A percentile compares a stretch with the other conserved stretches of the same genome.
These are phyloP conservation scores for Fusarium nurragi DNA, from an alignment of 2,329 filamentous ascomycete genomes.

Conservation along the genomic window DNA sequence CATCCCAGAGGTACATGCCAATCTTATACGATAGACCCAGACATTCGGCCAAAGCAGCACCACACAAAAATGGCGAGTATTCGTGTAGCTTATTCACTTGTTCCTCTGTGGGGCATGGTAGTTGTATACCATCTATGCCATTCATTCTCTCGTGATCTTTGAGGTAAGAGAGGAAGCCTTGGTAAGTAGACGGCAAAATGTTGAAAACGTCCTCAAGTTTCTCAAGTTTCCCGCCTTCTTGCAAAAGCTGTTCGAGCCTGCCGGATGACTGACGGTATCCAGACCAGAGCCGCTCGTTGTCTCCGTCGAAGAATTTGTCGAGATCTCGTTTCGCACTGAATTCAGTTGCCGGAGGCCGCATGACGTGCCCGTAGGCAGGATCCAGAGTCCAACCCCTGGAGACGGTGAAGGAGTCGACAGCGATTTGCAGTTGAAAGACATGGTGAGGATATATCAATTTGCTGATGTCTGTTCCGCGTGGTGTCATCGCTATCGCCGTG, in stretches of 20 bases:
- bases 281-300: no score
- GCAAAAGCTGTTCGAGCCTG: no score
- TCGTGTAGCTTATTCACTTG: conserved; percentile 58
- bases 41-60: conserved; percentile 55
- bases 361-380: conserved; percentile 48
- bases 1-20: conserved; percentile 52
- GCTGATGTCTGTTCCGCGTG: conserved; percentile 54
- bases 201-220: no score
- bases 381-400: conserved; percentile 56
- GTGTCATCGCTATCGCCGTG: conserved; percentile 57
- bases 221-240: no score
- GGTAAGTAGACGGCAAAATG: neutral
- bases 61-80: conserved; percentile 60
- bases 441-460: conserved; percentile 56
- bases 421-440: conserved; percentile 61
- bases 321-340: conserved; percentile 54
- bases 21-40: conserved; percentile 52
- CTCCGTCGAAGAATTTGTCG: conserved; percentile 53
- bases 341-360: conserved; percentile 50
- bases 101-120: conserved; percentile 54
- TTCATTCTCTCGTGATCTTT: conserved; percentile 28
- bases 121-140: conserved; percentile 43
- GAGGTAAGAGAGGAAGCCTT: conserved; percentile 31
- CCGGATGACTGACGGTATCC: neutral
- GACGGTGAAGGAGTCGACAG: conserved; percentile 58